Percentiles rank a stretch among this genome's conserved stretches.
These are phyloP conservation scores for Vicia villosa DNA, from an alignment of 306 rosid species.

Conservation along the genomic window DNA sequence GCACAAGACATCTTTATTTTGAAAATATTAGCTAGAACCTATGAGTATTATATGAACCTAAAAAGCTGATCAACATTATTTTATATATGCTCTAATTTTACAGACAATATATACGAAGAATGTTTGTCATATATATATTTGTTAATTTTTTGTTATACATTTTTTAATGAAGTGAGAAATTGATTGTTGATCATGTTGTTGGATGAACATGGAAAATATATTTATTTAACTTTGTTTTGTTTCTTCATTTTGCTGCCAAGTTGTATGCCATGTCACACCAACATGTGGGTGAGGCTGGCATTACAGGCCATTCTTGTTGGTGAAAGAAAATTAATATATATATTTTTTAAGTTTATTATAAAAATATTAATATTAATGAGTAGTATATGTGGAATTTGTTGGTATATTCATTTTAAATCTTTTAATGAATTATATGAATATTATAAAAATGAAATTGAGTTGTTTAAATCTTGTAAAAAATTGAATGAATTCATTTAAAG, in stretches of 20 bases:
- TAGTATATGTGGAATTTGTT: too few species aligned
- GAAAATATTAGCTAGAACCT: too few species aligned
- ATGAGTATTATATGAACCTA: background rate
- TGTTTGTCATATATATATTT: background rate
- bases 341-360: too few species aligned
- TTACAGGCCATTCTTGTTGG: background rate
- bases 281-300: conserved; percentile 13
- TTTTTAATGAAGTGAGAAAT: background rate
- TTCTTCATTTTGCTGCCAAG: background rate
- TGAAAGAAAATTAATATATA: too few species aligned
- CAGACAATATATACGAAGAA: background rate
- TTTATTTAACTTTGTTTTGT: background rate
- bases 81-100: background rate
- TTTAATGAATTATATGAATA: too few species aligned
- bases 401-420: too few species aligned
- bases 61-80: background rate
- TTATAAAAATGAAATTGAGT: too few species aligned
- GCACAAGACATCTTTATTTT: too few species aligned
- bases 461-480: too few species aligned
- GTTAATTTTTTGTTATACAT: background rate
- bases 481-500: too few species aligned
- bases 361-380: too few species aligned
- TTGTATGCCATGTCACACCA: conserved; percentile 1
- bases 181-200: background rate
- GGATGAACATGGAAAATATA: background rate